Evolutionary conservation across 352 stramenopile species (phyloP).

Genomic region (Phytophthora sp.): DNA sequence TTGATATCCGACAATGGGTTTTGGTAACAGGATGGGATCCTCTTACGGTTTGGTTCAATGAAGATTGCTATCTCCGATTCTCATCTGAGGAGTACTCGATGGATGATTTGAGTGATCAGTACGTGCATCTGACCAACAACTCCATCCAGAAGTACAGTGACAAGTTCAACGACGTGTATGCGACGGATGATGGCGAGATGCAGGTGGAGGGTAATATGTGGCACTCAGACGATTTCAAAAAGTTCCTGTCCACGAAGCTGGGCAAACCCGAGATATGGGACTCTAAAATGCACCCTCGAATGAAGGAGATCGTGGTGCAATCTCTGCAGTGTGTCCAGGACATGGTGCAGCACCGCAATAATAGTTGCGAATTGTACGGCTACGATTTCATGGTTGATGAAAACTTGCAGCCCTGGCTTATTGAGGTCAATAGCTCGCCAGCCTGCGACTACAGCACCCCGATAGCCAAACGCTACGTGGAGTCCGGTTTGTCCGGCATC

Average conservation of each 20-base stretch:
- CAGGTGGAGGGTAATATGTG: constrained; percentile 76
- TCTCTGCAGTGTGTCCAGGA: constrained; percentile 91
- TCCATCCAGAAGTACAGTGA: constrained; percentile 93
- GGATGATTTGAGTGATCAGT: constrained; percentile 85
- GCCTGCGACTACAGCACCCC: constrained; percentile 94
- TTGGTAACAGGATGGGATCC: constrained; percentile 94
- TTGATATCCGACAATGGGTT: constrained; percentile 94
- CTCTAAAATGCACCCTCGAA: constrained; percentile 65
- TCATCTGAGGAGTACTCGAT: constrained; percentile 85
- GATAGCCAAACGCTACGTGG: constrained; percentile 89
- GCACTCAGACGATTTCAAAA: constrained; percentile 79
- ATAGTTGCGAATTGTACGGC: constrained; percentile 93
- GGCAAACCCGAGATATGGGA: constrained; percentile 47
- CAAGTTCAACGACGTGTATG: constrained; percentile 87
- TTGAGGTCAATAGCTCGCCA: constrained; percentile 94
- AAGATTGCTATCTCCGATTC: constrained; percentile 93
- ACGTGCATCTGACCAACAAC: constrained; percentile 95
- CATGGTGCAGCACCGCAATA: constrained; percentile 85
- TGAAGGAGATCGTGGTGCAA: constrained; percentile 88
- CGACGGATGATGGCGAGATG: constrained; percentile 66
- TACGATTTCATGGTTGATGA: constrained; percentile 96
- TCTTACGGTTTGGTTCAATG: constrained; percentile 93
- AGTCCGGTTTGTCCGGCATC: constrained; percentile 82
- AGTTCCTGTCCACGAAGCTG: constrained; percentile 47
- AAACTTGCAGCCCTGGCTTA: constrained; percentile 85